Evolutionary conservation across 495 filamentous ascomycete genomes (phyloP), one percentile per base, ranked within the genome.

Genomic region (Geoglossum glabrum): DNA sequence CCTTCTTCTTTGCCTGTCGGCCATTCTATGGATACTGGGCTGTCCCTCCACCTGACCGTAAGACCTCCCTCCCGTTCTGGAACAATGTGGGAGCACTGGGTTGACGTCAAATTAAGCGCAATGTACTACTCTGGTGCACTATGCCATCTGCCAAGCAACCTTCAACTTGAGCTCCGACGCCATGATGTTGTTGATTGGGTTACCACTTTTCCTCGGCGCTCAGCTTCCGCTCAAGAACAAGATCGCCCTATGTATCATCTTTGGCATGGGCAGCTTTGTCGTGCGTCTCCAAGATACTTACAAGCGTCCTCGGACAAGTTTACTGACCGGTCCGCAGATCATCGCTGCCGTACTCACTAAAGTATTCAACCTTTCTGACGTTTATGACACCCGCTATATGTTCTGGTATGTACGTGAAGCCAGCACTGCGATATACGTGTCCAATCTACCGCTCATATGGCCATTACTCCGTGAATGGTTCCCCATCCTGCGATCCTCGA

Each of bases 151-250:
- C 10, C 70, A 78, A 61, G 73, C 65, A 3, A 61, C 62, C 47
- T 76, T 76, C 65, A 78, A 78, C 60, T 71, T 78, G 56, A 66
- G 64, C 54, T 74, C 73, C 13, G 75, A 76, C 60, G 1, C 74
- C 0, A 63, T 73, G 61, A 73, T 77, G 61, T 66, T 78, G 23
- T 54, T 61, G 28, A 71, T 77, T 47, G 68, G 71, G 3, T 55
- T 77, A 8, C 73, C 73, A 0, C 61, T 76, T 0, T 56, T 77
- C 31, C 36, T 68, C 5, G 62, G 61, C 21, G 64, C 69, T 17
- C 67, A 63, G 30, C 61, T 76, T 47, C 69, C 70, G 0, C 54
- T 62, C n/a, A 68, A 66, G 57, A 67, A 71, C 62, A 64, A 63
- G 43, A 43, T 52, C 6, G 61, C 71, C 10, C 64, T 78, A 1